Evolutionary conservation across 176 grass and related monocot species (phyloP), one percentile per base, ranked within the genome.

Genomic region (Elaeis guineensis): DNA sequence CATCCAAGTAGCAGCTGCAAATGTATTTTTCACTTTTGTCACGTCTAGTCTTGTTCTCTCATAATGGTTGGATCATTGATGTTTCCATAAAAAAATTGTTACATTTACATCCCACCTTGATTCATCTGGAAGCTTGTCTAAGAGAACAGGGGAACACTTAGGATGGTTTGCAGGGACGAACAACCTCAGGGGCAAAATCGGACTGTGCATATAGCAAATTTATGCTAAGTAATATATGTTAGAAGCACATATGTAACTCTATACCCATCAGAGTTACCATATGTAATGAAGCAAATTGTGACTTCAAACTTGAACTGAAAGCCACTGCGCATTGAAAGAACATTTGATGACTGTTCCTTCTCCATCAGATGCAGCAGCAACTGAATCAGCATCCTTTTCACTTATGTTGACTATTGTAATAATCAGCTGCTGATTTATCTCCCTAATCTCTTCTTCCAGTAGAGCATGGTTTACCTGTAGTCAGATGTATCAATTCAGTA

Each of bases 321-420:
- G 87, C 81, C 32, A 92, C 82, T 69, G 87, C n/a, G n/a, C 81
- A 63, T 72, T 89, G 75, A 80, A 98, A 48, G 77, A 84, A 80
- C 93, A 98, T 77, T 85, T 98, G 29, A 98, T 86, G 48, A 98
- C 81, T 30, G 77, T 94, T 49, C 89, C 84, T 79, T 89, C 80
- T 26, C 84, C 78, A 63, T 85, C 78, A 74, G 77, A 83, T 60
- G 81, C 69, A 75, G 75, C 55, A 58, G 79, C 64, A n/a, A 57
- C 82, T 58, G 79, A 88, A 58, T 88, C 81, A 0, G 61, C 62
- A 63, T 85, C 84, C 21, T 88, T 75, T 73, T 98, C 84, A 2
- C 69, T 91, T 57, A 92, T 59, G 59, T 75, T 76, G 20, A 98
- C 75, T 59, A 90, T 87, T 58, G 93, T 98, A 60, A 81, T 84